Evolutionary conservation across 257 asterid genomes (phyloP).

Genomic region (Ocimum tenuiflorum): DNA sequence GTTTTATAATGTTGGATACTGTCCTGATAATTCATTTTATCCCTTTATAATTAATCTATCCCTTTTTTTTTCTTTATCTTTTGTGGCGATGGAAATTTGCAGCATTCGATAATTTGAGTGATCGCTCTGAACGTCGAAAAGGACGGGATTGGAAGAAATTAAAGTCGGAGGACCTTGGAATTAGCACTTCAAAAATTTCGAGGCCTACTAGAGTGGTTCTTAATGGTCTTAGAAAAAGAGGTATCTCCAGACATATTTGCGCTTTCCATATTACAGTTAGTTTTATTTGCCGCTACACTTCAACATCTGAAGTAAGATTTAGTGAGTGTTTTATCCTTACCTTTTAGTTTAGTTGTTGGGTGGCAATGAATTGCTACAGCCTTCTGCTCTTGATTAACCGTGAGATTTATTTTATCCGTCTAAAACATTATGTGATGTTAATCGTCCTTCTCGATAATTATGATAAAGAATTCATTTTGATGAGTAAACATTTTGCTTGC

Average conservation of each 20-base stretch:
- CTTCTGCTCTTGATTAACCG: not conserved
- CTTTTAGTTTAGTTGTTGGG: not conserved
- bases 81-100: not conserved
- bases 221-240: slow-evolving; percentile 63
- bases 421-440: not conserved
- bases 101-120: slow-evolving; percentile 28
- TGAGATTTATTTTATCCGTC: not conserved
- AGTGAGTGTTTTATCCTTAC: not conserved
- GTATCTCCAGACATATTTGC: slow-evolving; percentile 20
- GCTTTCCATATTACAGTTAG: not conserved
- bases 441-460: not conserved
- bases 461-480: not conserved
- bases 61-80: not conserved
- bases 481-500: not conserved
- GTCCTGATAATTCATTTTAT: not conserved
- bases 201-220: slow-evolving; percentile 66
- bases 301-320: not conserved
- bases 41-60: not conserved
- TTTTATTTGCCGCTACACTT: not conserved
- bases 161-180: slow-evolving; percentile 67
- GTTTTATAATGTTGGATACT: not conserved
- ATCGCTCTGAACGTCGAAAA: slow-evolving; percentile 14
- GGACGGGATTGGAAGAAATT: slow-evolving; percentile 54
- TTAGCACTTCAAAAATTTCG: slow-evolving; percentile 58
- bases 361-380: not conserved